These are phyloP conservation scores for Solanum pinnatisectum DNA, from an alignment of 257 asterid species.

Conservation along the genomic window DNA sequence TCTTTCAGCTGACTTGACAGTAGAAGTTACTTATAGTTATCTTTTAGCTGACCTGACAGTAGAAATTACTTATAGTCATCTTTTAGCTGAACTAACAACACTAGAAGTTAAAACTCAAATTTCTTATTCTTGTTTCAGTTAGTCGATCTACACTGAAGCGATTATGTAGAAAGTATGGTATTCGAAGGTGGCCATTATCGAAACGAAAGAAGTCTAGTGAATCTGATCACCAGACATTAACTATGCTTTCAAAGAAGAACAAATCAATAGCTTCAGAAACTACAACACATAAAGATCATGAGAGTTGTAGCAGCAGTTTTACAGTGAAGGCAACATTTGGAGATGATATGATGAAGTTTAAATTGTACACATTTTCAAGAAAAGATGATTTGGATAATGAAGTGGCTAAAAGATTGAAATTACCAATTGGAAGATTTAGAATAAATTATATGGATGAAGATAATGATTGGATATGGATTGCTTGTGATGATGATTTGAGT, in stretches of 20 bases:
- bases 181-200: constrained; percentile 77
- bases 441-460: background rate
- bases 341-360: background rate
- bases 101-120: background rate
- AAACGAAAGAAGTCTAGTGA: background rate
- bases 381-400: background rate
- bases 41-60: background rate
- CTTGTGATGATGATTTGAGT: background rate
- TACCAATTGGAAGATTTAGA: background rate
- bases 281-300: background rate
- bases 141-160: constrained; percentile 92
- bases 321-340: constrained; percentile 2
- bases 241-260: background rate
- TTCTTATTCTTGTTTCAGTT: constrained; percentile 31
- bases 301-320: background rate
- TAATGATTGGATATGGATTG: background rate
- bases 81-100: background rate
- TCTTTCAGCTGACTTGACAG: background rate
- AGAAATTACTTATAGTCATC: background rate
- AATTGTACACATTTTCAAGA: background rate
- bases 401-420: background rate
- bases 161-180: constrained; percentile 85
- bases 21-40: background rate
- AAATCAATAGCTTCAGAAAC: background rate
- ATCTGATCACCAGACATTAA: background rate